Base-by-base conservation (phyloP, 371 early-diverging fungal species). In the Mortierella sp. region DNA sequence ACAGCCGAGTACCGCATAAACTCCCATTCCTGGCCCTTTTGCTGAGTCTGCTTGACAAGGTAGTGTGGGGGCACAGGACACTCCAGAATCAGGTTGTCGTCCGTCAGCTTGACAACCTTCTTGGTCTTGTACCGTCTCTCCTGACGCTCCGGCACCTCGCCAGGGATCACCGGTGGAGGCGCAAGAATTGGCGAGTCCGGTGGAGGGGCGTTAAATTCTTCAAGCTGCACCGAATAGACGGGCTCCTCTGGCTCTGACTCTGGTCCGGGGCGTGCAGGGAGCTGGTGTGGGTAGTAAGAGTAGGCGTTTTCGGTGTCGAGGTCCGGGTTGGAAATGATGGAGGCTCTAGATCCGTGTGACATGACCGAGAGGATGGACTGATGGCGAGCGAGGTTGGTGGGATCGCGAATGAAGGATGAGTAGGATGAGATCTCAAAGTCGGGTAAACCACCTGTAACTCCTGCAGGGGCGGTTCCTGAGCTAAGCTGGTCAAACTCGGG, bases 1-100 rank as follows among this genome's bases (percentile, higher is more conserved):
- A 90, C 94, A 19, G 95, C 95, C 0, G 95, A 92, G 87, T 95
- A 95, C 24, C 94, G 90, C 92, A 94, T 91, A 73, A 89, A 90
- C n/a, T 91, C 92, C 71, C 93, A 94, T 80, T 95, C 96, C 43
- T 82, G 85, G 51, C 86, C 90, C 31, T 89, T 88, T 53, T 88
- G 88, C n/a, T 70, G 72, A 5, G 83, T 72, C 53, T 81, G 87
- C 16, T 83, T 86, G 40, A 78, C 73, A n/a, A 91, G 72, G 6
- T 91, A 77, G 24, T 87, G 87, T 11, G 81, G 86, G 1, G 93
- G 91, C 6, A 92, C 90, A 16, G 90, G 91, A 73, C 92, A 92
- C 24, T 93, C 90, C 50, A 92, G 69, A 13, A 92, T 89, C 44
- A 93, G 77, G 71, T 93, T 92, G 19, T 91, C 93, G 13, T 83